Evolutionary conservation across 208 protist species (phyloP), one percentile per base, ranked within the genome.

Genomic region (Wallacemonas collosoma): DNA sequence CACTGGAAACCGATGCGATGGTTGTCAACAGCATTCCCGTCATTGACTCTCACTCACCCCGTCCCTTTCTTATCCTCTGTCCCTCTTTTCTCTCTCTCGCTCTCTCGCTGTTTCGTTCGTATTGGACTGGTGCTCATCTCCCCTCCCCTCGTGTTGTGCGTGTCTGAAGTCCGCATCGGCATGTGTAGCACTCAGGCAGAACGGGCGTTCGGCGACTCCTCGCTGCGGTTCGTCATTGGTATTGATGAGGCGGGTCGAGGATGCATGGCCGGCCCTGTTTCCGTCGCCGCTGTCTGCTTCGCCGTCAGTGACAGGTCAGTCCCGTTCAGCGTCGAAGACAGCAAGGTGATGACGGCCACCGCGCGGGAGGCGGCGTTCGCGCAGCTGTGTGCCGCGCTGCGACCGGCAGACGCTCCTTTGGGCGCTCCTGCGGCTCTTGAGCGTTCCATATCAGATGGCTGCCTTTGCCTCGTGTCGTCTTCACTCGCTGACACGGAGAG

Each of bases 191-290:
- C 60, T 36, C 41, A n/a, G 43, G n/a, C 60, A 51, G 60, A 65
- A 43, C 7, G 36, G 38, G 40, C 5, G 4, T 45, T 56, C 2
- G 38, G 79, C 69, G 58, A 35, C n/a, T 38, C 58, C 2, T 40
- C 35, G 9, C 57, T 86, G 15, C 61, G 72, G 11, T 90, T 77
- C 64, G 73, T 85, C 12, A 79, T 90, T 50, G 82, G 81, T 41
- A 71, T 83, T 4, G 85, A 90, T 61, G 85, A 90, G 70, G 85
- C 85, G 2, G 85, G 85, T 7, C 79, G 85, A 5, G 85, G 85
- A 15, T 87, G 82, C 68, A 79, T 85, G 72, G 85, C 85, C 1
- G 85, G 85, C 11, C 85, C 85, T 11, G 85, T 90, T 3, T 68
- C 76, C 43, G 75, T 87, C 2, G 73, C 85, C 9, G 85, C 82